Base-by-base conservation (phyloP, 2,329 filamentous ascomycete species). In the Aspergillus quadricinctus region DNA sequence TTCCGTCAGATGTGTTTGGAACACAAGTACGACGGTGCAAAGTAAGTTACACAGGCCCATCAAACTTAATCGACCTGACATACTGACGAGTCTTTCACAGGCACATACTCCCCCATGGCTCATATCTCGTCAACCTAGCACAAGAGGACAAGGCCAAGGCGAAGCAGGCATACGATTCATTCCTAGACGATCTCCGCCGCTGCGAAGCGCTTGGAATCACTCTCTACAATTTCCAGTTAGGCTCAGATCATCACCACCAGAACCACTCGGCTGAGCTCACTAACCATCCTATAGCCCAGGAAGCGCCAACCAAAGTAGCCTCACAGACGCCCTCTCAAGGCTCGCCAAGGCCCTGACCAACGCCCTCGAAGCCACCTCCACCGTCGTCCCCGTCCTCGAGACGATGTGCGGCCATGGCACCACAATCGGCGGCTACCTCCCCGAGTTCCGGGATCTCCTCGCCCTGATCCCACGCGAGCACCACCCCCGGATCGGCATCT, bases 401-500 rank as follows among this genome's bases (percentile, higher is more conserved):
- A 97, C 96, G 59, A 97, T 97, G 92, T 94, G 93, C 1, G 90
- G 91, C 3, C 83, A 85, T 54, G 92, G 92, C 52, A 96, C 94
- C 66, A 87, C 95, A 4, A 85, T 99, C 52, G 94, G 94, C 29
- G 87, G 86, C 17, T 87, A 83, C 1, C 96, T 96, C 71, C 87
- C 92, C 70, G 93, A 99, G 66, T 81, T 99, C 49, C 82, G 88
- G 11, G 89, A 92, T 66, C 90, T 97, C 61, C 95, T 99, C 64
- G 82, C 82, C 14, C 80, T 86, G 8, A 84, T 97, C 25, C 75
- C 76, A 0, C 61, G 71, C n/a, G 83, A 92, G 23, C 85, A 96
- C 72, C 95, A 96, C 76, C 73, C 79, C 46, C 86, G 94, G 31
- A 87, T 99, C 1, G 94, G 93, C 48, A 92, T 99, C 19, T 99